phyloP scores from a whole-genome alignment of 257 asterid genomes.

The Plantago ovata region DNA sequence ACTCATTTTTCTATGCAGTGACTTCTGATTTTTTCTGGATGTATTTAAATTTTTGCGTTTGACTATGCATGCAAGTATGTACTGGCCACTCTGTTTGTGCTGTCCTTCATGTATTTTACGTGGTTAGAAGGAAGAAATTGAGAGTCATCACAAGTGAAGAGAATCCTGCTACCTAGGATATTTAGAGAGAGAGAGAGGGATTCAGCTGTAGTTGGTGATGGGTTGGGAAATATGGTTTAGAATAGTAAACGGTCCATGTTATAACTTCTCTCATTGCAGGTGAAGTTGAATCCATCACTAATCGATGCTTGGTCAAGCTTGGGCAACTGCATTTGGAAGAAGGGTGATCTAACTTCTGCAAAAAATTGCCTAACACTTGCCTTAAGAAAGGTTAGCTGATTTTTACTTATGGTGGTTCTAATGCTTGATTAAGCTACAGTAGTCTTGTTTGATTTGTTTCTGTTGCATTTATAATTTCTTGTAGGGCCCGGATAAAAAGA shows the following conservation, averaged over 20 bases:
- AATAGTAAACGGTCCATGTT: background rate
- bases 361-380: slow-evolving; percentile 84
- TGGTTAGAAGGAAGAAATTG: too few species aligned
- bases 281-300: slow-evolving; percentile 87
- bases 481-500: slow-evolving; percentile 76
- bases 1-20: too few species aligned
- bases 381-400: slow-evolving; percentile 63
- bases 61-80: too few species aligned
- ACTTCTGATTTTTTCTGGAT: too few species aligned
- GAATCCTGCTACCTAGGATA: too few species aligned
- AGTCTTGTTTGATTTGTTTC: background rate
- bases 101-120: too few species aligned
- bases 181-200: too few species aligned
- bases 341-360: slow-evolving; percentile 75
- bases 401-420: slow-evolving; percentile 9
- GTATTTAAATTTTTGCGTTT: too few species aligned
- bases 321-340: slow-evolving; percentile 97
- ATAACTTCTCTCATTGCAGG: slow-evolving; percentile 32
- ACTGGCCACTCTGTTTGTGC: too few species aligned
- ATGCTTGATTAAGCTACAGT: slow-evolving; percentile 8
- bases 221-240: background rate
- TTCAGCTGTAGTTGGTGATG: too few species aligned
- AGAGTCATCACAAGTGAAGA: too few species aligned
- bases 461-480: slow-evolving; percentile 9
- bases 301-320: slow-evolving; percentile 90